These are phyloP conservation scores for Solanum boliviense DNA, from an alignment of 257 asterid genomes.

Conservation along the genomic window DNA sequence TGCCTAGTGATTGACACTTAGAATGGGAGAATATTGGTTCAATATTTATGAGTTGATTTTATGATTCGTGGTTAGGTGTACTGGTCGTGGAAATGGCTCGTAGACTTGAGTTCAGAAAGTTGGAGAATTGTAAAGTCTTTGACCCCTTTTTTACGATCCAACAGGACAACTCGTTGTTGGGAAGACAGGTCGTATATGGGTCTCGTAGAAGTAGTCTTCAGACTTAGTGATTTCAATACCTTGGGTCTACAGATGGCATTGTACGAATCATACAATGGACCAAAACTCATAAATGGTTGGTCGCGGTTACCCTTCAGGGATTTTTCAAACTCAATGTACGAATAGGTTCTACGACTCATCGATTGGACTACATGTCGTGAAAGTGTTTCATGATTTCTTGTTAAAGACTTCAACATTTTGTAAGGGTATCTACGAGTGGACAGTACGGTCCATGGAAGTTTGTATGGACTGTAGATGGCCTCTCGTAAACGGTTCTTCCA, in stretches of 20 bases:
- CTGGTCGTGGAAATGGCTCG: not conserved
- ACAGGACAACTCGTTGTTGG: not conserved
- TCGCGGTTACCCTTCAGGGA: not conserved
- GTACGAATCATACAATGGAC: not conserved
- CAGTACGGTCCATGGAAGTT: not conserved
- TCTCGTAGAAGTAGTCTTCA: not conserved
- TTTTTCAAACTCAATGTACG: not conserved
- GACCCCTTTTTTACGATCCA: too few relatives aligned
- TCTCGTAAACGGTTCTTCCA: not conserved
- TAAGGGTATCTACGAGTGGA: not conserved
- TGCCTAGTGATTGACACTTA: too few relatives aligned
- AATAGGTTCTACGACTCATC: not conserved
- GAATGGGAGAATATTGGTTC: not conserved
- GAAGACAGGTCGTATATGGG: not conserved
- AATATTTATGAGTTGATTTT: not conserved
- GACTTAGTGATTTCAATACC: not conserved
- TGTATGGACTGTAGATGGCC: not conserved
- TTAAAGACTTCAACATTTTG: not conserved
- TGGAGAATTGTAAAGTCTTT: not conserved
- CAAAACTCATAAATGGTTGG: not conserved
- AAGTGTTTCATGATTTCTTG: not conserved
- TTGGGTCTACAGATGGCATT: not conserved
- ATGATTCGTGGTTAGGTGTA: not conserved
- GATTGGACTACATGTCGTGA: not conserved
- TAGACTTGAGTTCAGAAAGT: not conserved